Base-by-base conservation (phyloP, 495 filamentous ascomycete species). In the Neurospora pannonica region DNA sequence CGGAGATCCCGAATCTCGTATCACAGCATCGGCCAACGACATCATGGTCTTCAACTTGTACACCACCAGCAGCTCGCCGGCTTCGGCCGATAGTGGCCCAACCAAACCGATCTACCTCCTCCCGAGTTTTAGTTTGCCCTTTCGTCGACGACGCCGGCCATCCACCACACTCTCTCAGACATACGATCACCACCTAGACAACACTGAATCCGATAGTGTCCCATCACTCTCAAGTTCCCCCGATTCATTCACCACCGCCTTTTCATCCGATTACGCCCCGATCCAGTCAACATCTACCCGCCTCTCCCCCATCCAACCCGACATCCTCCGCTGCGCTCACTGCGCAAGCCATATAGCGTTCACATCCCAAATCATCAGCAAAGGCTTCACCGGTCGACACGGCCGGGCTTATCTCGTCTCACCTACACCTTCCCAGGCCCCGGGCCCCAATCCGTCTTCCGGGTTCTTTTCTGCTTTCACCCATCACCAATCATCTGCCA, bases 321-420 rank as follows among this genome's bases (percentile, higher is more conserved):
- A 83, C 76, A 86, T 83, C 70, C 87, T 98, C 71, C 90, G 90
- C 74, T 98, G 94, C 83, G 83, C 87, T 62, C 87, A 84, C 70
- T 98, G 94, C 82, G 85, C 90, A 54, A 83, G 90, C 69, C 92
- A 97, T 79, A 85, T 97, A 31, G 93, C 92, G 75, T 88, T 91
- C 76, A 88, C 87, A 38, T 88, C 88, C 36, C 93, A 96, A 78
- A 94, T 97, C 72, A 90, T 97, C 78, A 92, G 89, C 84, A 97
- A 95, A 85, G 93, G 94, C 69, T 98, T 98, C 84, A 95, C 91
- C 28, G 94, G 95, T 71, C 92, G 94, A n/a, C 91, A 98, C 82
- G 95, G 97, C 3, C 92, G 94, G 69, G 95, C 95, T 72, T 97
- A 95, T 83, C 90, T 98, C 71, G 92, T 97, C 38, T 86, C 93